Evolutionary conservation across 768 basidiomycete species (phyloP), one percentile per base, ranked within the genome.

Genomic region (Polyporus arcularius): DNA sequence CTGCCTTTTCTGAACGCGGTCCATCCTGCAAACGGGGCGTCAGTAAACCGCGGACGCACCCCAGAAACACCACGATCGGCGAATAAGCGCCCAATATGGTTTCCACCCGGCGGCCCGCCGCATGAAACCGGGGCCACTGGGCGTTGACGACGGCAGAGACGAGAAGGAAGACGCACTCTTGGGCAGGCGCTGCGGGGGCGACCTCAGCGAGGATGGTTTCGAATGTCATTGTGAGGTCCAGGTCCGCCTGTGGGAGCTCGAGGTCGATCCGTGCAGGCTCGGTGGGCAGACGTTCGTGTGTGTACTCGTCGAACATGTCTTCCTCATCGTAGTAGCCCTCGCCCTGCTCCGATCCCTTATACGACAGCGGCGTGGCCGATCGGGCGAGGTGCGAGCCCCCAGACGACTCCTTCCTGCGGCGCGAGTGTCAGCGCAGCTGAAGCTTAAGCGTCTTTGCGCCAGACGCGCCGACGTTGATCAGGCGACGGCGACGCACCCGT

Each of bases 1-100:
- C 43, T 85, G 86, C 62, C 90, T 85, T 74, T 91, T 92, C 70
- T 89, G 78, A 64, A 82, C 71, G 58, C 72, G 73, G 63, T 77
- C 61, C 39, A 66, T 47, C 55, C 65, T 71, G 59, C 45, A 15
- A 18, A 45, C 2, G 30, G 46, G 60, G 18, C 57, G 59, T 63
- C 2, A 48, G 57, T 48, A 16, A 6, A 16, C 21, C 42, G 8
- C 42, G 15, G 15, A 8, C 35, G 35, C 11, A 35, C 35, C 35
- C 35, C 35, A 35, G 35, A 35, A 35, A 48, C 21, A 7, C 6
- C 8, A 48, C 46, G 8, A 47, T 18, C 46, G 35, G 7, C 43
- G 46, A 48, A 51, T 51, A 51, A 39, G 49, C 49, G 49, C 58
- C 30, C 43, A 26, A 31, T 45, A 39, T 39, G 4, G 9, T 58